phyloP scores from a whole-genome alignment of 495 filamentous ascomycete genomes.

The Trichoderma gamsii region DNA sequence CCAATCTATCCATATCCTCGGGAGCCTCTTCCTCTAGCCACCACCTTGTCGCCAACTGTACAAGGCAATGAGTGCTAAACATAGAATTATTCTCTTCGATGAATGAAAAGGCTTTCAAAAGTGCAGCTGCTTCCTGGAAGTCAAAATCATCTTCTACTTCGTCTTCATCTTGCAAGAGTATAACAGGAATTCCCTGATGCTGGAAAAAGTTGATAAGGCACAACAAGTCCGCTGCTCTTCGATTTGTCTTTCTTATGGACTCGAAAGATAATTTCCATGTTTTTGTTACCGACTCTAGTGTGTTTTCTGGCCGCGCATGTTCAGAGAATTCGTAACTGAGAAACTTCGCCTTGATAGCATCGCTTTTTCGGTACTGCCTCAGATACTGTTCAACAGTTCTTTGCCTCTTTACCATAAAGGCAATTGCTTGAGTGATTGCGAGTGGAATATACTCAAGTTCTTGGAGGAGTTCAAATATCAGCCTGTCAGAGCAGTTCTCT shows the following conservation, averaged over 20 bases:
- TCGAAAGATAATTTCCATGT: conserved; percentile 43
- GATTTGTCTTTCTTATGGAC: conserved; percentile 29
- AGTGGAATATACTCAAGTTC: conserved; percentile 27
- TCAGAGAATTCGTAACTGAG: conserved; percentile 37
- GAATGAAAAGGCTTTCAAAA: background rate
- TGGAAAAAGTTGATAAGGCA: conserved; percentile 36
- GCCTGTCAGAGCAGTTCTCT: conserved; percentile 16
- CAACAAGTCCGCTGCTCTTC: conserved; percentile 32
- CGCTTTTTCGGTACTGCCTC: conserved; percentile 6
- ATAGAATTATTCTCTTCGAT: background rate
- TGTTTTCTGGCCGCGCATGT: conserved; percentile 27
- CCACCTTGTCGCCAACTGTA: conserved; percentile 22
- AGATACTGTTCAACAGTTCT: conserved; percentile 24
- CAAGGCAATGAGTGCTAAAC: conserved; percentile 25
- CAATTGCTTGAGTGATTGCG: conserved; percentile 31
- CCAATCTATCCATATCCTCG: background rate
- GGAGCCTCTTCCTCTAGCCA: conserved; percentile 19
- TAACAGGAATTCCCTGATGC: conserved; percentile 33
- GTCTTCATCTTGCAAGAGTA: background rate
- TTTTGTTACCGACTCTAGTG: conserved; percentile 31
- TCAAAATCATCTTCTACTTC: conserved; percentile 19
- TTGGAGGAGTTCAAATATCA: conserved; percentile 17
- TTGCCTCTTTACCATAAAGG: conserved; percentile 28
- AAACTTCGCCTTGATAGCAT: conserved; percentile 15
- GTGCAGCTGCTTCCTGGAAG: background rate